Base-by-base conservation (phyloP, 192 early-diverging fungal genomes). In the Chytriomyces sp. region DNA sequence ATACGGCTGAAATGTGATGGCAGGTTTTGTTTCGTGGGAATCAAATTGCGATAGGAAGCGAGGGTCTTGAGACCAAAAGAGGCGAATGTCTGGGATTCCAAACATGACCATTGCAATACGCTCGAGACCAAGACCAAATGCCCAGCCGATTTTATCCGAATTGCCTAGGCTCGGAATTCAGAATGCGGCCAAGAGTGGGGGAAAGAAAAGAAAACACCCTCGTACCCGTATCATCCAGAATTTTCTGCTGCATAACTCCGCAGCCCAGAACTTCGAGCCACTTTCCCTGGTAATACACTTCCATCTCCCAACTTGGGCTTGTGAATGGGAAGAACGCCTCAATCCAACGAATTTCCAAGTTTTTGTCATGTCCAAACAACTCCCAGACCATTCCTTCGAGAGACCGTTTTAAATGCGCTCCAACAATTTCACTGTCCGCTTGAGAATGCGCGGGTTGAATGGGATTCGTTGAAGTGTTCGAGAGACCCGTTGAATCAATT, bases 81-180 rank as follows among this genome's bases (percentile, higher is more conserved):
- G 83, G 9, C 97, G 91, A 70, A 99, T 99, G 77, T 99, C 97
- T 0, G 94, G 94, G 35, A 99, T 94, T 71, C 89, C 91, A 85
- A 95, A 99, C 71, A 99, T 57, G 49, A 97, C 93, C 94, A 99
- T 95, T 0, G 97, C 95, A 64, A 99, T 87, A 8, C 97, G 84
- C 81, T 99, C 97, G 20, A 99, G 86, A 10, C 97, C 97, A 72
- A 97, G 87, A n/a, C 97, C 97, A 83, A 97, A 97, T 23, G 97
- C 97, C 97, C 97, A 99, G 26, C 95, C 97, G 68, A 99, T 84
- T 53, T 91, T 90, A 62, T 94, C 90, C 0, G 87, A 26, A 61
- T 89, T 85, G 24, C 90, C 92, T 87, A 24, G 76, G 57, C 9
- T 47, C 23, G 13, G 18, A 16, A 26, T 45, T 10, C 35, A 67